Evolutionary conservation across 352 stramenopile genomes (phyloP), one percentile per base, ranked within the genome.

Genomic region (Globisporangium barbulae): DNA sequence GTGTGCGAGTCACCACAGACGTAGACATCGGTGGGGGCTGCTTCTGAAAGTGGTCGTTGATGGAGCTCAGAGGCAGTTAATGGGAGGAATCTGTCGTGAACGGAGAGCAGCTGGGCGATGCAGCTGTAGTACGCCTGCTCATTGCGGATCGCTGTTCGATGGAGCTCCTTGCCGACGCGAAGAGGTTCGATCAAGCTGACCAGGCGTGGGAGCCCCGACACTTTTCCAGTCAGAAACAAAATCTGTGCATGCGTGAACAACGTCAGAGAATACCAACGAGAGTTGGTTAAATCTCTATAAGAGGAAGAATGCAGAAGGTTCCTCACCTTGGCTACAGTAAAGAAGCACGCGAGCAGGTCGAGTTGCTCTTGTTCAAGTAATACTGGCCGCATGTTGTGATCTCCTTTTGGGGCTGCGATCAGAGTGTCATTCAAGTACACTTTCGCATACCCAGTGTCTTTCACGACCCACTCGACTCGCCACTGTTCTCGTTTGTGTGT

Each of bases 1-100:
- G 89, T 93, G 72, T 98, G 94, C 1, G 90, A 98, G 72, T 99
- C 96, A 0, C 96, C 96, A 57, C 94, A 92, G 8, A 98, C 76
- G 60, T 94, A 64, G 13, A 60, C 9, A 98, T 35, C 12, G 44
- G 25, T n/a, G 10, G 41, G 17, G 50, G 59, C 9, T 65, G 21
- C 17, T 52, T 73, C 15, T 39, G 49, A 55, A 55, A 22, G 15
- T 22, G 33, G 30, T n/a, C 9, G 7, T 55, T 7, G 42, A 47
- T 28, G 28, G 12, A n/a, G 57, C 19, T 0, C 13, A 10, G 55
- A n/a, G 52, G 30, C 28, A 52, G 61, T 17, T 17, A 58, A 58
- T 31, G 54, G 25, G 5, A 60, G 28, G 12, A 79, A 61, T 10
- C 21, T 30, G 3, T 76, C 55, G 5, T 70, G n/a, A 19, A 93